Evolutionary conservation across 768 basidiomycete species (phyloP).

Genomic region (Lactifluus piperatus): DNA sequence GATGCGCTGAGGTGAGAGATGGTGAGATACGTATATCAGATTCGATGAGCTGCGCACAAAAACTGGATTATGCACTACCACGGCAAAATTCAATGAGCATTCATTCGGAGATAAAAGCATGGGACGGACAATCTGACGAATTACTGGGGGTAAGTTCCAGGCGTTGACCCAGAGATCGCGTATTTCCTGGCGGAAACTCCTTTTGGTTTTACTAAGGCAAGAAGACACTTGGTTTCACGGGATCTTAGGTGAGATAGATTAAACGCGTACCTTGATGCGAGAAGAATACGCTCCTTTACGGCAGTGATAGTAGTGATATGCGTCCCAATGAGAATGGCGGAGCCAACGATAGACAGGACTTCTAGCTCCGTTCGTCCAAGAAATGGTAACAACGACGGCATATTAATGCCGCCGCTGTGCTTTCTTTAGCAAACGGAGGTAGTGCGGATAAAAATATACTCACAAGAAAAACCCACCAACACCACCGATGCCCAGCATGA

Average conservation of each 20-base stretch:
- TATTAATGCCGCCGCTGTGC: constrained; percentile 71
- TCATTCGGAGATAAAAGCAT: background rate
- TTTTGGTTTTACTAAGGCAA: constrained; percentile 24
- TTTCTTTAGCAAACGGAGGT: background rate
- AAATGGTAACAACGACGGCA: constrained; percentile 60
- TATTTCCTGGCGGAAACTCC: constrained; percentile 37
- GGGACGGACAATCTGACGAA: constrained; percentile 37
- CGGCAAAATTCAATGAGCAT: background rate
- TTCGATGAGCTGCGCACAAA: constrained; percentile 38
- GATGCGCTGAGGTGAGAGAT: constrained; percentile 43
- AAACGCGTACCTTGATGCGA: constrained; percentile 31
- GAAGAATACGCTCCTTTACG: constrained; percentile 69
- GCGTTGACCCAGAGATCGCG: constrained; percentile 66
- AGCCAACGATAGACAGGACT: constrained; percentile 70
- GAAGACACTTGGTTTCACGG: background rate
- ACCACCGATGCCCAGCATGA: constrained; percentile 85
- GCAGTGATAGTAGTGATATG: constrained; percentile 53
- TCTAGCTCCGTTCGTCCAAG: constrained; percentile 75
- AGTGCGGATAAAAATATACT: constrained; percentile 25
- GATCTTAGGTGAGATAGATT: background rate
- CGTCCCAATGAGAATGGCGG: constrained; percentile 51
- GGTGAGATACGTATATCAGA: background rate
- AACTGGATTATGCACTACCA: constrained; percentile 69
- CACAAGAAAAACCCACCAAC: constrained; percentile 85
- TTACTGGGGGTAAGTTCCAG: constrained; percentile 36